phyloP scores from a whole-genome alignment of 441 rosid species.

The Populus hybrid region DNA sequence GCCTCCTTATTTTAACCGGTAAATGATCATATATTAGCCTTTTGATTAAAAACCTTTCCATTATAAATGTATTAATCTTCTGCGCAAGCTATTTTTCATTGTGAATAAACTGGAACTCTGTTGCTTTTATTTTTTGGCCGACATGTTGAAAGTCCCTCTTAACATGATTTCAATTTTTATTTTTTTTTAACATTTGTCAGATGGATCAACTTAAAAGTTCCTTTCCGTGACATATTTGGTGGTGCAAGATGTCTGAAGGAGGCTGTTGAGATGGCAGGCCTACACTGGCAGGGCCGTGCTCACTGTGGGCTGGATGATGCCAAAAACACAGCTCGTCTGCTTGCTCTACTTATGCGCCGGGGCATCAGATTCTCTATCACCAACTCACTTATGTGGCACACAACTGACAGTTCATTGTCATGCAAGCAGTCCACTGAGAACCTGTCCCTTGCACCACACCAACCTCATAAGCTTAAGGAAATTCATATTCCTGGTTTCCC shows the following conservation, averaged over 20 bases:
- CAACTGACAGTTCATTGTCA: constrained; percentile 33
- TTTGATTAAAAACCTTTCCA: neutral
- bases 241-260: constrained; percentile 54
- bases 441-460: constrained; percentile 22
- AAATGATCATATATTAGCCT: neutral
- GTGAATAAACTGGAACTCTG: neutral
- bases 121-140: neutral
- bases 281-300: constrained; percentile 66
- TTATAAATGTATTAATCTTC: neutral
- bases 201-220: constrained; percentile 76
- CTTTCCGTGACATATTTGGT: constrained; percentile 56
- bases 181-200: constrained; percentile 22
- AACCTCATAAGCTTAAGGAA: constrained; percentile 32
- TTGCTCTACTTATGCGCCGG: constrained; percentile 50
- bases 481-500: constrained; percentile 32
- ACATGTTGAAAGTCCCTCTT: neutral
- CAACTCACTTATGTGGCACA: constrained; percentile 51
- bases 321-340: constrained; percentile 63
- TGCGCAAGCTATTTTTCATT: neutral
- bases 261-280: constrained; percentile 64
- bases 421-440: constrained; percentile 34
- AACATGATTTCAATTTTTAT: neutral
- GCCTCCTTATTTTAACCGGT: constrained; percentile 72
- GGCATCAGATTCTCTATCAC: constrained; percentile 63
- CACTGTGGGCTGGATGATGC: constrained; percentile 76